A percentile compares a stretch with the other conserved stretches of the same genome.
Evolutionary conservation across 108 stramenopile species (phyloP).

Genomic region (Fragilaria radians): DNA sequence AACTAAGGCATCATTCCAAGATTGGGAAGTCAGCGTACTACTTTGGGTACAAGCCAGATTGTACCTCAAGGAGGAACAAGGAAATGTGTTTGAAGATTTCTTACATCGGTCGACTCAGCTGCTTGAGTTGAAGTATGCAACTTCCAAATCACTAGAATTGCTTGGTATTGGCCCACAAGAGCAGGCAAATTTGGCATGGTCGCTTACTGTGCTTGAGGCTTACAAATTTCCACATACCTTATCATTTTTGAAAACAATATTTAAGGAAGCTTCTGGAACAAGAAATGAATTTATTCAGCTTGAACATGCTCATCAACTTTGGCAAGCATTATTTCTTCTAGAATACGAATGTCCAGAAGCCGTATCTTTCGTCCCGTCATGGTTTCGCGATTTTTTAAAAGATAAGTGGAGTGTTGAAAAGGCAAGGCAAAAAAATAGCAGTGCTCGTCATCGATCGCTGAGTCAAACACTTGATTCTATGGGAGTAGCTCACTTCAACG

Average conservation of each 20-base stretch:
- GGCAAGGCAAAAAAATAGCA: constrained; percentile 59
- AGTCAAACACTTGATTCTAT: constrained; percentile 66
- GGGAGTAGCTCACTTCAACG: constrained; percentile 75
- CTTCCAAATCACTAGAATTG: constrained; percentile 29
- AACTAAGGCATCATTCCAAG: constrained; percentile 38
- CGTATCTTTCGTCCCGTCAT: constrained; percentile 38
- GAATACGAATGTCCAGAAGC: constrained; percentile 59
- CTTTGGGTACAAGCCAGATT: constrained; percentile 76
- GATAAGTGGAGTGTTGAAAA: constrained; percentile 71
- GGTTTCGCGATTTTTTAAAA: constrained; percentile 54
- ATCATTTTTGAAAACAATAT: constrained; percentile 44
- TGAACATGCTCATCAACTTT: constrained; percentile 85
- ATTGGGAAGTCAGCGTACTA: constrained; percentile 63
- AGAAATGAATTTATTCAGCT: constrained; percentile 50
- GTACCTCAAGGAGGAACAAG: constrained; percentile 42
- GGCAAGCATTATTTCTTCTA: constrained; percentile 72
- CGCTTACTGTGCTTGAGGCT: constrained; percentile 61
- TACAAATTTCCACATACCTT: constrained; percentile 37
- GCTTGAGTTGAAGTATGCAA: no score
- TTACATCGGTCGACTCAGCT: no score
- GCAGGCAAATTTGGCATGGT: constrained; percentile 81
- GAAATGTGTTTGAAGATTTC: constrained; percentile 45
- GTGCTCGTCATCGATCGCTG: constrained; percentile 66
- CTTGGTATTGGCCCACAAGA: constrained; percentile 62
- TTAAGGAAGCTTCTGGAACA: constrained; percentile 38